Conservation (phyloP, 768 basidiomycete species). For the Sporobolomyces phaffii region DNA sequence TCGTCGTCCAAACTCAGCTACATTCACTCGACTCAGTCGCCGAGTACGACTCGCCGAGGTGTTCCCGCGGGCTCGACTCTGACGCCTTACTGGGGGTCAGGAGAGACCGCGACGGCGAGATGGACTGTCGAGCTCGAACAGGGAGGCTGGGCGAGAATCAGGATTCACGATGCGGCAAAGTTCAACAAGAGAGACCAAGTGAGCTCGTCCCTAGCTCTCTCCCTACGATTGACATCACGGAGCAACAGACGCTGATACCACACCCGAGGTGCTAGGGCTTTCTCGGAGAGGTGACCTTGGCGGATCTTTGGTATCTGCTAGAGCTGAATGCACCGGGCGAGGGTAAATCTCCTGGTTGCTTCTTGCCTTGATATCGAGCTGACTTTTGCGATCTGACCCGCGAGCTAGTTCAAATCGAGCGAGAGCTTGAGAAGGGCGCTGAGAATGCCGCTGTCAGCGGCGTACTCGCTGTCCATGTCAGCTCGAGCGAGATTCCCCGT, state of each 20-base stretch:
- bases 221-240: too few species aligned
- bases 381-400: too few species aligned
- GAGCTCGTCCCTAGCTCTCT: not conserved
- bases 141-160: conserved; percentile 18
- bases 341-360: not conserved
- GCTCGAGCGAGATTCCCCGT: not conserved
- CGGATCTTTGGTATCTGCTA: conserved; percentile 15
- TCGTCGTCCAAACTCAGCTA: not conserved
- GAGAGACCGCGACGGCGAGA: conserved; percentile 5
- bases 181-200: conserved; percentile 26
- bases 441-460: conserved; percentile 36
- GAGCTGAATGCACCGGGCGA: not conserved
- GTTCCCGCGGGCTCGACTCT: not conserved
- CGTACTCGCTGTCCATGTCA: conserved; percentile 6
- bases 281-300: conserved; percentile 28
- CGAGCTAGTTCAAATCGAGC: conserved; percentile 1
- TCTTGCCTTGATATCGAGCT: not conserved
- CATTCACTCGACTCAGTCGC: conserved; percentile 12
- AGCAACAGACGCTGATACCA: too few species aligned
- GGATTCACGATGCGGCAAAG: conserved; percentile 27
- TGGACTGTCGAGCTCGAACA: conserved; percentile 22
- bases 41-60: not conserved
- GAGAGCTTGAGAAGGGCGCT: conserved; percentile 25
- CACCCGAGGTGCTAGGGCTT: too few species aligned
- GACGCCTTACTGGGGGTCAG: conserved; percentile 13